Percentiles rank a stretch among this genome's conserved stretches.
Evolutionary conservation across 257 asterid species (phyloP).

Genomic region (Nemophila menziesii): DNA sequence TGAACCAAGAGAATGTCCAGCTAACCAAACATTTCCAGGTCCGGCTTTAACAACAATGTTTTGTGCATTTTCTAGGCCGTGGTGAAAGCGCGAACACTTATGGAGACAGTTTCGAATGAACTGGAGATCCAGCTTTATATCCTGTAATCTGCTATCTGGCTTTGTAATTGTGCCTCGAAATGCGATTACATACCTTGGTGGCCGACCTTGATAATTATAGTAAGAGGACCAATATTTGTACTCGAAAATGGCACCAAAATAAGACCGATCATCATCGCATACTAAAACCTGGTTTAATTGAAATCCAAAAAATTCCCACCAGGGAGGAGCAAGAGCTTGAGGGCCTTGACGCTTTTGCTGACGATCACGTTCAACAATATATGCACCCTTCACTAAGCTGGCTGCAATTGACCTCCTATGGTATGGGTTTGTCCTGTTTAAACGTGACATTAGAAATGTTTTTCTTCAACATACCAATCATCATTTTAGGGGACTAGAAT

Average conservation of each 20-base stretch:
- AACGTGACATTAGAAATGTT: background rate
- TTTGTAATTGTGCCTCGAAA: slow-evolving; percentile 54
- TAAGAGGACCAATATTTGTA: slow-evolving; percentile 13
- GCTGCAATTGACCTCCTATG: slow-evolving; percentile 59
- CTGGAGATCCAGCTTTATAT: slow-evolving; percentile 45
- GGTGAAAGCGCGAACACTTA: slow-evolving; percentile 32
- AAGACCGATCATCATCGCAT: slow-evolving; percentile 41
- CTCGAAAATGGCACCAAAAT: slow-evolving; percentile 50
- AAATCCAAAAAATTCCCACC: slow-evolving; percentile 72
- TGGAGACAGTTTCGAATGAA: slow-evolving; percentile 34
- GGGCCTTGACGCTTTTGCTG: slow-evolving; percentile 36
- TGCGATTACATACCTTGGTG: slow-evolving; percentile 43
- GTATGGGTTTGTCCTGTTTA: slow-evolving; percentile 39
- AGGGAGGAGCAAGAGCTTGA: slow-evolving; percentile 49
- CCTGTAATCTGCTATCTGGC: slow-evolving; percentile 32
- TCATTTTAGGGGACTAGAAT: too few species aligned
- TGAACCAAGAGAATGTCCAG: slow-evolving; percentile 71
- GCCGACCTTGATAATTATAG: slow-evolving; percentile 14
- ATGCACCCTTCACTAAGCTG: slow-evolving; percentile 58
- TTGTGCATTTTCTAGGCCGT: slow-evolving; percentile 19
- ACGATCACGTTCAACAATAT: slow-evolving; percentile 51
- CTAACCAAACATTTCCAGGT: slow-evolving; percentile 37
- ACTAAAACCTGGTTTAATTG: slow-evolving; percentile 25
- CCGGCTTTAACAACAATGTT: slow-evolving; percentile 15
- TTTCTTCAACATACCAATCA: too few species aligned